phyloP scores from a whole-genome alignment of 2,329 filamentous ascomycete genomes.

The Ophiostoma himal-ulmi region DNA sequence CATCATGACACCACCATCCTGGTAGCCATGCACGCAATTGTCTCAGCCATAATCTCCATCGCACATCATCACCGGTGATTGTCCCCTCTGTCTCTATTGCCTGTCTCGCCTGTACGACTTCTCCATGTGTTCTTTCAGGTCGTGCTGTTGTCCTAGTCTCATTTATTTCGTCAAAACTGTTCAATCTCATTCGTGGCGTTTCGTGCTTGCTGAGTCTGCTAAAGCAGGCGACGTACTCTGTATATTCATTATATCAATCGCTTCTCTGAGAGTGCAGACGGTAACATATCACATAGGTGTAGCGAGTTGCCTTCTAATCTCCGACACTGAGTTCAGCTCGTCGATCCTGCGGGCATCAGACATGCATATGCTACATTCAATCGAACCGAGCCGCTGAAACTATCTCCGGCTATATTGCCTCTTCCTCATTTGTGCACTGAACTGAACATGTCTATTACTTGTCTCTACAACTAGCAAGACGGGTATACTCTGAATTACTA shows the following conservation, averaged over 20 bases:
- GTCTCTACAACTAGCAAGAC: background rate
- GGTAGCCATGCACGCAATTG: background rate
- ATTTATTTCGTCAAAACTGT: background rate
- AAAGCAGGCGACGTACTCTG: background rate
- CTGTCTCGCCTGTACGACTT: background rate
- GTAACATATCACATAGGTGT: background rate
- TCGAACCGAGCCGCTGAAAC: background rate
- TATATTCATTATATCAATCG: background rate
- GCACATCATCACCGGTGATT: background rate
- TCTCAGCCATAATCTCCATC: slow-evolving; percentile 4
- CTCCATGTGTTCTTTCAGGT: background rate
- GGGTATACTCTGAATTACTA: background rate
- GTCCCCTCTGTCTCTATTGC: background rate
- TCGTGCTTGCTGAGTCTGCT: background rate
- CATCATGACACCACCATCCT: background rate
- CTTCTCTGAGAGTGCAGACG: background rate
- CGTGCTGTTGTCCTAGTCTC: background rate
- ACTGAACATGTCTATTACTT: background rate
- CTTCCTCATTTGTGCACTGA: background rate
- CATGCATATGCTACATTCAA: background rate
- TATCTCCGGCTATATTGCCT: background rate
- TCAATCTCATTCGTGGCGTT: slow-evolving; percentile 1
- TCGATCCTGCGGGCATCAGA: background rate
- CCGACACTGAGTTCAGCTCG: background rate
- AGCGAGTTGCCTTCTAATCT: background rate